These are phyloP conservation scores for Starmerella vitae DNA, from an alignment of 805 yeast species.

Conservation along the genomic window DNA sequence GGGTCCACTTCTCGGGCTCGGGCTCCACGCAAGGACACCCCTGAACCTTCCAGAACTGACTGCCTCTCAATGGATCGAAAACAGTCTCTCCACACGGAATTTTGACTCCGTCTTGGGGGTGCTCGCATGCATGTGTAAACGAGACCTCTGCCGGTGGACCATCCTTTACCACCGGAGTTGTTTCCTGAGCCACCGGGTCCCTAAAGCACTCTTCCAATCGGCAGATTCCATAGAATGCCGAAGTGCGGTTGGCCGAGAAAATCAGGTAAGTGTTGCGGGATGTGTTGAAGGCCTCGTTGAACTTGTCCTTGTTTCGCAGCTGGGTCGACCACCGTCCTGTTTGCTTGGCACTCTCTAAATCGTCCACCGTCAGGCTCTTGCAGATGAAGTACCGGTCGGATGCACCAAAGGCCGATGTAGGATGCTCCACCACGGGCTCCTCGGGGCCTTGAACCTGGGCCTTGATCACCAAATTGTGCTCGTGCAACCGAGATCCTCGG, in stretches of 20 bases:
- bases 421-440: neutral
- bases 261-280: slow-evolving; percentile 29
- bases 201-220: slow-evolving; percentile 26
- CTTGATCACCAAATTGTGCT: slow-evolving; percentile 27
- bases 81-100: slow-evolving; percentile 27
- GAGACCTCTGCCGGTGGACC: slow-evolving; percentile 2
- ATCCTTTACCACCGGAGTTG: neutral
- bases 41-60: slow-evolving; percentile 30
- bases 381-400: slow-evolving; percentile 29
- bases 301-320: slow-evolving; percentile 28
- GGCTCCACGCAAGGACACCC: slow-evolving; percentile 18
- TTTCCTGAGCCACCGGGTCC: slow-evolving; percentile 3
- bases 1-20: slow-evolving; percentile 26
- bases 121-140: slow-evolving; percentile 4
- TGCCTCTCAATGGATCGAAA: slow-evolving; percentile 28
- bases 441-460: slow-evolving; percentile 10
- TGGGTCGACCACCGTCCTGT: slow-evolving; percentile 32
- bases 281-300: slow-evolving; percentile 28
- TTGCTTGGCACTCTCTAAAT: slow-evolving; percentile 27
- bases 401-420: slow-evolving; percentile 8
- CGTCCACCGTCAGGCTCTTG: slow-evolving; percentile 30
- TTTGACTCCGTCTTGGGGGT: slow-evolving; percentile 11
- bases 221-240: slow-evolving; percentile 32
- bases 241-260: slow-evolving; percentile 32
- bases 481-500: slow-evolving; percentile 25